These are phyloP conservation scores for Psilocybe azurescens DNA, from an alignment of 768 basidiomycete species.

Conservation along the genomic window DNA sequence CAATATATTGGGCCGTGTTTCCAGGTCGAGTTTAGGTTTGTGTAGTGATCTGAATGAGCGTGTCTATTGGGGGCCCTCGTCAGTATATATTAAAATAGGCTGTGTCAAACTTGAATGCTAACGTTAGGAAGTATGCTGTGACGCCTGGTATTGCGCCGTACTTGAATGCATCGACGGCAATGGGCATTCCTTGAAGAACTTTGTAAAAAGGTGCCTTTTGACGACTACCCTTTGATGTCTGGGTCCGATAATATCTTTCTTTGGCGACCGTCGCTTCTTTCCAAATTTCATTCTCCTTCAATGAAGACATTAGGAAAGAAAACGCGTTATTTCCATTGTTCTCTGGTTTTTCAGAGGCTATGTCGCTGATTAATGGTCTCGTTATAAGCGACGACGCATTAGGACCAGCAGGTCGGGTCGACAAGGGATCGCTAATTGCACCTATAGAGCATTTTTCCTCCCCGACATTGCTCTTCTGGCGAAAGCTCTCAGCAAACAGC, in stretches of 20 bases:
- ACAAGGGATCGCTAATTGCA: neutral
- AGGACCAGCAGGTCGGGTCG: neutral
- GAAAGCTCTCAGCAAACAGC: neutral
- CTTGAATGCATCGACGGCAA: constrained; percentile 96
- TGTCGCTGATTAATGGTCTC: neutral
- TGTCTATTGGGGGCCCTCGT: constrained; percentile 56
- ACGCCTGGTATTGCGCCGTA: constrained; percentile 92
- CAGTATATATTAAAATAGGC: constrained; percentile 14
- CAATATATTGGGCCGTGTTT: constrained; percentile 94
- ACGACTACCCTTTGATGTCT: constrained; percentile 54
- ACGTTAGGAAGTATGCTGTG: constrained; percentile 93
- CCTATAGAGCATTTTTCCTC: neutral
- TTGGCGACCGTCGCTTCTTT: constrained; percentile 71
- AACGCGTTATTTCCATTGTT: constrained; percentile 51
- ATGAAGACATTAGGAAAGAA: constrained; percentile 87
- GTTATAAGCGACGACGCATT: neutral
- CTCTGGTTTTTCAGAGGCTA: neutral
- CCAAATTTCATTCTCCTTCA: constrained; percentile 85
- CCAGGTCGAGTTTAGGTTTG: constrained; percentile 89
- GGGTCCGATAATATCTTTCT: constrained; percentile 48
- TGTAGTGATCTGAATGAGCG: constrained; percentile 97
- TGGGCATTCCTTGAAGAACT: constrained; percentile 94
- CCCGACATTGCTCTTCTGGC: neutral
- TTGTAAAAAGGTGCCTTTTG: constrained; percentile 95
- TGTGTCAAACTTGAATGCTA: constrained; percentile 15